Evolutionary conservation across 768 basidiomycete species (phyloP), one percentile per base, ranked within the genome.

Genomic region (Panaeolus papilionaceus): DNA sequence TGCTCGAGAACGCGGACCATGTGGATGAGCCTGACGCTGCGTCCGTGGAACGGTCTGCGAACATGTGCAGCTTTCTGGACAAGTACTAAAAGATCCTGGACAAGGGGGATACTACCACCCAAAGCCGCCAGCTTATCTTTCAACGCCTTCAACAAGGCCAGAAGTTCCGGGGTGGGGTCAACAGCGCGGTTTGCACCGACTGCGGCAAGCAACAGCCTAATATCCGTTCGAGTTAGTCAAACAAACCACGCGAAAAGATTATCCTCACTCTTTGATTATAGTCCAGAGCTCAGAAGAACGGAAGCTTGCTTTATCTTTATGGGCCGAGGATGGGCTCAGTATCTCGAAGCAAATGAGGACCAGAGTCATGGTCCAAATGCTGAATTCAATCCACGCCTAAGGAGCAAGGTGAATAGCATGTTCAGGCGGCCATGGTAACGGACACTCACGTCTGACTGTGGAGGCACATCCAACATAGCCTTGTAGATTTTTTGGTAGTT

Each of bases 1-100:
- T 1, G 20, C 61, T 74, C 69, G 38, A 74, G 65, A n/a, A 64
- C 45, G 20, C 64, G 64, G 61, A 73, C 51, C 61, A 73, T 71
- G n/a, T 62, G 66, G 38, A 76, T 69, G 1, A 76, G 63, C 40
- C 68, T 69, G 10, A 71, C 69, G 3, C 71, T 67, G 47, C 75
- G 71, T 4, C 65, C 71, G 10, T 70, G 70, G 61, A 74, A 72
- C 18, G 75, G 75, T 18, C 71, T 61, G 16, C 72, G 71, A 44
- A 73, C 67, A 42, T 62, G 44, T 9, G 72, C 69, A 1, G 69
- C 72, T 20, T 69, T 62, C 42, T 69, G 68, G 51, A 73, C 64
- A 12, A 76, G 71, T 2, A 51, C 64, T 16, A 73, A 7, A 39
- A 76, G 67, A 54, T 73, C 71, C n/a, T 42, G 28, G 16, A 64